Evolutionary conservation across 495 filamentous ascomycete species (phyloP), one percentile per base, ranked within the genome.

Genomic region (Hapsidospora chrysogenum): DNA sequence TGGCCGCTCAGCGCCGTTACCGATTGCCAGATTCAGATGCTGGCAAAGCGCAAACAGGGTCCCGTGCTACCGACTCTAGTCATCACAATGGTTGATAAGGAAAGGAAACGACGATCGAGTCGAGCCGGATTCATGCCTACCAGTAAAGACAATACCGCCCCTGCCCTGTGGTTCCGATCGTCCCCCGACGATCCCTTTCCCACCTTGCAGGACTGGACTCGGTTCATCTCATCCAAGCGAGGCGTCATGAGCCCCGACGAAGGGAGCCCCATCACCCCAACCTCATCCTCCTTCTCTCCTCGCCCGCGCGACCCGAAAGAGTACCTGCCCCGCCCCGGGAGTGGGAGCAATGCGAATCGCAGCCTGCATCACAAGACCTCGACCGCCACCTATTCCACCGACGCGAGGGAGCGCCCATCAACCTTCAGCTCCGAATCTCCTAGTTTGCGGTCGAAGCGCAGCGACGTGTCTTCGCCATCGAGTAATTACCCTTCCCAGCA

Each of bases 91-190:
- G 49, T 58, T 17, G 66, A 72, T 32, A 68, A 68, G 39, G 45
- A 63, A 37, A 60, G 66, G 23, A 72, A 70, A 44, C 60, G 68
- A 17, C 57, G 68, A 37, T 72, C 68, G 39, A 72, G 68, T 39
- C 55, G 68, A 33, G 64, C 68, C 5, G 57, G 58, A n/a, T 60
- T 60, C 8, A 44, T 72, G 13, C 57, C 53, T 14, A 42, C 57
- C 4, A 46, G 47, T 23, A 65, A 56, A 41, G 63, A 65, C 9
- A 46, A 52, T 1, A 44, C 51, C 16, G 56, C 61, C 4, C 51
- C 49, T 3, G 57, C 52, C 3, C 40, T 67, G 3, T 54, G 54
- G 47, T 64, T 67, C 33, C 58, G 60, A 14, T 29, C 45, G 0
- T 32, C 32, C 7, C 41, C 50, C 16, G 60, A 52, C n/a, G 59